Evolutionary conservation across 2,329 filamentous ascomycete genomes (phyloP), one percentile per base, ranked within the genome.

Genomic region (Apiospora hydei): DNA sequence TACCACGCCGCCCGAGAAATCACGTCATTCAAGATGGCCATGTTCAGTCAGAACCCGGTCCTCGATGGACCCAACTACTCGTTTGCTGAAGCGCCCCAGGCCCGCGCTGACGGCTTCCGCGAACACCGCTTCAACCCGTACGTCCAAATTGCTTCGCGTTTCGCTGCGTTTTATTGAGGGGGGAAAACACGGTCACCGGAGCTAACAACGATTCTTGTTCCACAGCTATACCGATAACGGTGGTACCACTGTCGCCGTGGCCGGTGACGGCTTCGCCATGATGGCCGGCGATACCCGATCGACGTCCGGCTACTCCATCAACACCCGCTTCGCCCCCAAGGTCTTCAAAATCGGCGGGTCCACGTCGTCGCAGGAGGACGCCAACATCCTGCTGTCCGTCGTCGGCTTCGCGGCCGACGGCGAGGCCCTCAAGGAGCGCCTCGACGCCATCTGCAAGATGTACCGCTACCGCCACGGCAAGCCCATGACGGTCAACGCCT

Each of bases 401-500:
- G 96, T 98, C 61, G 96, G 96, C 67, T 99, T 98, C 81, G 94
- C 95, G 18, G 96, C 96, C 75, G 96, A 99, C 82, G 96, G 96
- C 73, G 91, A 95, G 79, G 96, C 96, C 47, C 88, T 99, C 77
- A 96, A 96, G 84, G 96, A 98, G 85, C 93, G 94, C 75, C 90
- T 98, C 75, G 96, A 98, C 82, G 92, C 94, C 75, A 91, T 98
- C 80, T 96, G 97, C 88, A 98, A 98, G 88, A 97, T 98, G 92
- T 98, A 98, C 90, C 94, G 93, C 80, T 98, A 98, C 87, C 95
- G 97, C 82, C 96, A 98, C 83, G 94, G 94, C 84, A 99, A 98
- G 88, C 91, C 94, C 76, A 99, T 99, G 92, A 92, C 90, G 75
- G 93, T 98, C 80, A 92, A 94, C 79, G 96, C 96, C 68, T 98